Evolutionary conservation across 2,329 filamentous ascomycete species (phyloP).

Genomic region (Balansia obtecta): DNA sequence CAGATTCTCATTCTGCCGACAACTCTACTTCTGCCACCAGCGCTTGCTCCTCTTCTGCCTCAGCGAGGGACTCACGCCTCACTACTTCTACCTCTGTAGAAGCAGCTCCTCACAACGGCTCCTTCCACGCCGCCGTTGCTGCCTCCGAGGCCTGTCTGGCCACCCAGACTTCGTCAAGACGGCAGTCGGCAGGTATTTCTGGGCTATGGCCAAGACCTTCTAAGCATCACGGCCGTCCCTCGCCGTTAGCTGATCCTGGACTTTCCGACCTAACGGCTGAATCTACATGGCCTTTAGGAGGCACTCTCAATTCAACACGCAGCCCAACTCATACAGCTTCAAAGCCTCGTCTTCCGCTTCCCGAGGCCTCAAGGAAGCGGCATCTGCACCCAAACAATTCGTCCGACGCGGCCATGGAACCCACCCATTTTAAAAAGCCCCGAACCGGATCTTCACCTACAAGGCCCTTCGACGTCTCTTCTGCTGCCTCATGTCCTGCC

Average conservation of each 20-base stretch:
- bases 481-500: conserved; percentile 12
- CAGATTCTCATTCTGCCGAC: neutral
- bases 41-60: conserved; percentile 5
- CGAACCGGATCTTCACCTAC: conserved; percentile 34
- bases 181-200: conserved; percentile 4
- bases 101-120: neutral
- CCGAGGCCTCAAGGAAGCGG: conserved; percentile 15
- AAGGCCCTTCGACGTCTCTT: conserved; percentile 29
- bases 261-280: neutral
- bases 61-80: neutral
- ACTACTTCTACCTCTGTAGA: neutral
- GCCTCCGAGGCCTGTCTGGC: conserved; percentile 2
- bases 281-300: neutral
- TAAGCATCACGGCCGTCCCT: conserved; percentile 8
- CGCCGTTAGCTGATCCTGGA: conserved; percentile 1
- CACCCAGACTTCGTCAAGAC: conserved; percentile 6
- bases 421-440: conserved; percentile 32
- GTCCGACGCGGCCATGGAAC: conserved; percentile 19
- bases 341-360: conserved; percentile 3
- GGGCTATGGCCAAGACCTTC: conserved; percentile 9
- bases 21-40: conserved; percentile 7
- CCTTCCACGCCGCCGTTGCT: conserved; percentile 2
- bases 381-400: conserved; percentile 11
- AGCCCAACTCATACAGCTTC: neutral
- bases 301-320: neutral